These are phyloP conservation scores for Phytopythium kandeliae DNA, from an alignment of 352 stramenopile genomes.

Conservation along the genomic window DNA sequence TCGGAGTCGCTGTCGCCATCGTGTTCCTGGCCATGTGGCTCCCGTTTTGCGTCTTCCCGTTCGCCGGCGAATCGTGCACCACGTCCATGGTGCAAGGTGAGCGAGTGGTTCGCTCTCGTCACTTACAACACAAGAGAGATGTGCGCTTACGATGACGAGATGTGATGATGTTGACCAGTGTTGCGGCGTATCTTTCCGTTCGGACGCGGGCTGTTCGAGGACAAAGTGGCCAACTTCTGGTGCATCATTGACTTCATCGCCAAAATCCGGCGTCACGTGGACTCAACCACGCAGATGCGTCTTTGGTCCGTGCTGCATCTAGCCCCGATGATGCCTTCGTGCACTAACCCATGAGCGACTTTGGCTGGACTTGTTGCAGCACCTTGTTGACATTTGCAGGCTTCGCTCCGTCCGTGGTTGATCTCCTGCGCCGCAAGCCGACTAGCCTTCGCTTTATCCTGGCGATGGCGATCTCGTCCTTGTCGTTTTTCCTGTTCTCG, in stretches of 20 bases:
- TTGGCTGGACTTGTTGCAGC: conserved; percentile 16
- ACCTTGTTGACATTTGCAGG: conserved; percentile 76
- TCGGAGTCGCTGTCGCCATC: conserved; percentile 82
- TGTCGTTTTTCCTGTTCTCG: conserved; percentile 96
- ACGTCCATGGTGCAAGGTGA: conserved; percentile 64
- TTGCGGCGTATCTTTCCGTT: conserved; percentile 95
- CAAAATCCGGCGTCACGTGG: conserved; percentile 62
- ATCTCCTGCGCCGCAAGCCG: conserved; percentile 59
- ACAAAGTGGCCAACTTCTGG: conserved; percentile 97
- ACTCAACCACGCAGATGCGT: conserved; percentile 53
- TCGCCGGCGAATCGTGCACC: conserved; percentile 35
- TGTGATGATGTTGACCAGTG: conserved; percentile 37
- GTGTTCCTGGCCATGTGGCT: conserved; percentile 90
- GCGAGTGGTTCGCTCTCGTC: neutral
- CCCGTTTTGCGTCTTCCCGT: conserved; percentile 79
- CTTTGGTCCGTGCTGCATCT: conserved; percentile 38
- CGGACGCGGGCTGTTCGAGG: conserved; percentile 95
- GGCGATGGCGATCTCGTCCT: conserved; percentile 76
- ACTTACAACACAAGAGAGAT: neutral
- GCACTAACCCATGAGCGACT: too few relatives aligned
- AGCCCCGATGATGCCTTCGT: too few relatives aligned
- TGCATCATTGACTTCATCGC: conserved; percentile 86
- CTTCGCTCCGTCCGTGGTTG: conserved; percentile 81
- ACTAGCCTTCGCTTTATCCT: conserved; percentile 77
- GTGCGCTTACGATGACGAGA: conserved; percentile 1